A percentile compares a stretch with the other conserved stretches of the same genome.
Evolutionary conservation across 345 rosid species (phyloP).

Genomic region (Trapa bicornis): DNA sequence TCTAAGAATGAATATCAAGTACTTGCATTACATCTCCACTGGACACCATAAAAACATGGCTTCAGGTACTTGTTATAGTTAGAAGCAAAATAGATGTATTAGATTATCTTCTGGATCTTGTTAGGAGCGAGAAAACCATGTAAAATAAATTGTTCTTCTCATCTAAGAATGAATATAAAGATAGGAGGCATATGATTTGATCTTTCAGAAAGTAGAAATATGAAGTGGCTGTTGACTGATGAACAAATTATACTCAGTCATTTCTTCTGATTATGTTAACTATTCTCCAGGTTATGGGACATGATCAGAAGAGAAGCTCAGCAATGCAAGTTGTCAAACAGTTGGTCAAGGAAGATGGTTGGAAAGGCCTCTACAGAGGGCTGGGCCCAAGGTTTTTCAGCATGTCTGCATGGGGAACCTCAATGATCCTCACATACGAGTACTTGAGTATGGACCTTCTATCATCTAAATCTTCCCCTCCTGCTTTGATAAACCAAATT

Average conservation of each 20-base stretch:
- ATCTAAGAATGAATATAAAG: neutral
- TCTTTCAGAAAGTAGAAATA: neutral
- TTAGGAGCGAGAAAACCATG: no score
- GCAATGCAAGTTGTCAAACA: conserved; percentile 54
- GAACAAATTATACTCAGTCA: neutral
- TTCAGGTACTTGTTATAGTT: conserved; percentile 45
- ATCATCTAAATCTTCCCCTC: neutral
- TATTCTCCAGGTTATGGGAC: conserved; percentile 60
- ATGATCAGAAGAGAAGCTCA: conserved; percentile 51
- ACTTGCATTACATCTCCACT: conserved; percentile 81
- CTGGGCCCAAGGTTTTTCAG: conserved; percentile 92
- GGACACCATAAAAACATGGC: conserved; percentile 91
- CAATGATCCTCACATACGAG: conserved; percentile 92
- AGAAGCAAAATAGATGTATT: neutral
- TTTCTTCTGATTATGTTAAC: neutral
- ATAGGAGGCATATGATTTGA: neutral
- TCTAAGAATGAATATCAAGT: neutral
- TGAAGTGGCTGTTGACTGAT: neutral
- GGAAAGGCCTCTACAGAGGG: conserved; percentile 87
- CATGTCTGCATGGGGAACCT: conserved; percentile 99
- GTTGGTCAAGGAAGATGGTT: conserved; percentile 80
- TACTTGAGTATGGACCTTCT: conserved; percentile 65
- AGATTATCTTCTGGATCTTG: neutral
- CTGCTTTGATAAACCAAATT: neutral
- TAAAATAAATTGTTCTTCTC: neutral